Evolutionary conservation across 495 filamentous ascomycete species (phyloP).

Genomic region (Daldinia grandis): DNA sequence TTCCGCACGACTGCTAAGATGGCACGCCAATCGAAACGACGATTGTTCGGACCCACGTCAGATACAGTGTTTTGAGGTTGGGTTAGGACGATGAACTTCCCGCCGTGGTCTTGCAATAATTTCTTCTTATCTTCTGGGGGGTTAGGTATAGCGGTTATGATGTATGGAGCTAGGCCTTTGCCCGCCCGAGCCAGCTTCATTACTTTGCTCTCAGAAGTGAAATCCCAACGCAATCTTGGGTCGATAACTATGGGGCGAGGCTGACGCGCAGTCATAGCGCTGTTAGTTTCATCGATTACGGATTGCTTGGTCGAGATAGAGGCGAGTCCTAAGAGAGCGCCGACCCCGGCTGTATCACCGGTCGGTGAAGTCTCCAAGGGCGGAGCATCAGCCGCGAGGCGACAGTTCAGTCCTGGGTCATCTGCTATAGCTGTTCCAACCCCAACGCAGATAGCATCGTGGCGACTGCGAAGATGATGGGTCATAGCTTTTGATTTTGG

Average conservation of each 20-base stretch:
- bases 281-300: background rate
- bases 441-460: slow-evolving; percentile 86
- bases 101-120: slow-evolving; percentile 49
- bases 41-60: slow-evolving; percentile 1
- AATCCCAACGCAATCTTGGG: slow-evolving; percentile 72
- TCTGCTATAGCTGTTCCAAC: slow-evolving; percentile 85
- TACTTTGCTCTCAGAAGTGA: slow-evolving; percentile 67
- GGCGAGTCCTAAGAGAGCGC: slow-evolving; percentile 41
- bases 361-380: slow-evolving; percentile 8
- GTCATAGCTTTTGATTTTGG: slow-evolving; percentile 87
- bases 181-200: slow-evolving; percentile 69
- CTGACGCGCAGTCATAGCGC: slow-evolving; percentile 54
- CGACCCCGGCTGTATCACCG: slow-evolving; percentile 49
- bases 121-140: slow-evolving; percentile 37
- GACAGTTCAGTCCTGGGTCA: slow-evolving; percentile 83
- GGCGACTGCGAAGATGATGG: slow-evolving; percentile 81
- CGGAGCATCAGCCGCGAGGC: slow-evolving; percentile 56
- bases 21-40: slow-evolving; percentile 64
- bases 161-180: slow-evolving; percentile 74
- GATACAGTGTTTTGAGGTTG: slow-evolving; percentile 1
- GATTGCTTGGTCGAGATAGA: slow-evolving; percentile 27
- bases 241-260: slow-evolving; percentile 84
- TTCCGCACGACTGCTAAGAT: slow-evolving; percentile 65
- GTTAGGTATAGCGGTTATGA: slow-evolving; percentile 60
- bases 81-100: slow-evolving; percentile 47